Conservation (phyloP, 768 basidiomycete species). For the Sarcodon sp. region DNA sequence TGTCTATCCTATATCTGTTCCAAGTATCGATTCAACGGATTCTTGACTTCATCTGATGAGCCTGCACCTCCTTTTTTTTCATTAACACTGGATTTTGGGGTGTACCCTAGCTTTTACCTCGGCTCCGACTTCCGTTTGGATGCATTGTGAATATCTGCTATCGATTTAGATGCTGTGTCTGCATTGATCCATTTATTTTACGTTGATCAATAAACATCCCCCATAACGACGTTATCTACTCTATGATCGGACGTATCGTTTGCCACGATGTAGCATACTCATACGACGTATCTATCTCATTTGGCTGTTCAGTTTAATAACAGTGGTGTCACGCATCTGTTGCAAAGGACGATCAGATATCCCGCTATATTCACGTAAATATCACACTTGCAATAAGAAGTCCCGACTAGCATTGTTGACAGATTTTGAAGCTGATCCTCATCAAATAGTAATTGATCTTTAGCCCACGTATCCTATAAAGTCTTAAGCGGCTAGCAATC, state of each 20-base stretch:
- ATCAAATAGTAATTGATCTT: constrained; percentile 75
- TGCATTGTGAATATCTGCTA: no score
- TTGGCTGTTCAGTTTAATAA: not conserved
- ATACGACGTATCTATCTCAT: not conserved
- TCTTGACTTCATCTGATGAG: no score
- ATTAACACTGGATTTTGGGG: no score
- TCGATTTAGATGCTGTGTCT: no score
- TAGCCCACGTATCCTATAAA: constrained; percentile 79
- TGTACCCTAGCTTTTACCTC: no score
- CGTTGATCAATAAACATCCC: no score
- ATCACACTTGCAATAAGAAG: constrained; percentile 62
- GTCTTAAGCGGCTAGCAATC: not conserved
- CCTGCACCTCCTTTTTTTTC: no score
- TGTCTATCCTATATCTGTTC: no score
- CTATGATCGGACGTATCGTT: no score
- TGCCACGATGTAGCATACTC: not conserved
- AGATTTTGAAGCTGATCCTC: constrained; percentile 84
- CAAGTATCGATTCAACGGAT: not conserved
- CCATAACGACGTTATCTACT: no score
- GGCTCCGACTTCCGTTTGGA: no score
- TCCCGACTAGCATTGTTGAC: constrained; percentile 82
- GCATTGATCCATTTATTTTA: no score
- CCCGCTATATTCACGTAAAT: constrained; percentile 2
- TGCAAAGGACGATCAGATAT: constrained; percentile 7
- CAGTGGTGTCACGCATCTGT: constrained; percentile 11